Percentiles rank a stretch among this genome's conserved stretches.
Evolutionary conservation across 345 rosid species (phyloP).

Genomic region (Eucalyptus erythrocorys): DNA sequence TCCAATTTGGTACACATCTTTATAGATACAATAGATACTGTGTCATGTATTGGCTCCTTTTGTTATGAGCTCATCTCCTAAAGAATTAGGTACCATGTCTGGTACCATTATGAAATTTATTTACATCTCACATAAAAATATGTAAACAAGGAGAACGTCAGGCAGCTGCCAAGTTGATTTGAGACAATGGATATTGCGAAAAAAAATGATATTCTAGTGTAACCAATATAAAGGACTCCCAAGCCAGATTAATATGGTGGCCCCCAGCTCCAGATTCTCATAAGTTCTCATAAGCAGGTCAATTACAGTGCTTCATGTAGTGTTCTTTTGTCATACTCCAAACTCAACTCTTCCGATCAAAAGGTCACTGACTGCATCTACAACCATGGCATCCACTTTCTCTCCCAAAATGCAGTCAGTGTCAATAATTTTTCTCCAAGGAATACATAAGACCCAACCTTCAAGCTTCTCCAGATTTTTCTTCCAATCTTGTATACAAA

Average conservation of each 20-base stretch:
- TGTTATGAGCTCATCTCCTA: neutral
- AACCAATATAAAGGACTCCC: neutral
- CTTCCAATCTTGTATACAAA: neutral
- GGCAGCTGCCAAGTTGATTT: neutral
- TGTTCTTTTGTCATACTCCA: neutral
- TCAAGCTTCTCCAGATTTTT: neutral
- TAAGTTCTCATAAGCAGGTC: neutral
- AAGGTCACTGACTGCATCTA: neutral
- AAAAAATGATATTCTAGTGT: neutral
- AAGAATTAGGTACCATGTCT: neutral
- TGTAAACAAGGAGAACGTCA: neutral
- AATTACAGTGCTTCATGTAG: neutral
- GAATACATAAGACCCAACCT: neutral
- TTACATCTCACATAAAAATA: neutral
- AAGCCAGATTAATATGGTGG: neutral
- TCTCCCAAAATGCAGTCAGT: neutral
- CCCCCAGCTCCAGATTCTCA: neutral
- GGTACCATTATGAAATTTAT: neutral
- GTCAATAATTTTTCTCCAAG: neutral
- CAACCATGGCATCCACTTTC: neutral
- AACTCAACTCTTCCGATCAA: neutral
- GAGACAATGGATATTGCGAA: neutral
- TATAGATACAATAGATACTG: neutral
- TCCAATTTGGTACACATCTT: neutral
- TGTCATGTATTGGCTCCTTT: neutral